Evolutionary conservation across 2,329 filamentous ascomycete genomes (phyloP).

Genomic region (Colletotrichum spaethianum): DNA sequence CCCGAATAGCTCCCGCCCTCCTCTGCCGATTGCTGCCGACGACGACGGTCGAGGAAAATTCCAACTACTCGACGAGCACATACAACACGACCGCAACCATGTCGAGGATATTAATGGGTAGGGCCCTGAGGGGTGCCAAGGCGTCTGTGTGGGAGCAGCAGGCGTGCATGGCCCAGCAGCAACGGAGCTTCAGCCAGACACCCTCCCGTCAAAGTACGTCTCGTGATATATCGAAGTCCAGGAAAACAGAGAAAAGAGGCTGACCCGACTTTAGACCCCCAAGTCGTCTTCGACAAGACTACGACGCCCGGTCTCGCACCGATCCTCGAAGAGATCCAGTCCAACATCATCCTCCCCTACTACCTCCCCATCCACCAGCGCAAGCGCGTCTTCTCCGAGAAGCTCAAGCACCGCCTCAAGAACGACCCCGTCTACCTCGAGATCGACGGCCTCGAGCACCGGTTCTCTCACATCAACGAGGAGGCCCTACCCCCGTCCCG

Average conservation of each 20-base stretch:
- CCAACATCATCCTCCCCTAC: constrained; percentile 73
- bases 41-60: constrained; percentile 5
- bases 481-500: constrained; percentile 60
- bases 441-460: constrained; percentile 69
- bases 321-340: constrained; percentile 67
- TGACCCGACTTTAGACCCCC: constrained; percentile 22
- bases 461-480: constrained; percentile 63
- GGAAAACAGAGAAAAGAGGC: too few relatives aligned
- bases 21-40: constrained; percentile 22
- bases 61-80: constrained; percentile 5
- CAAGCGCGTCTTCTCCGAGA: constrained; percentile 64
- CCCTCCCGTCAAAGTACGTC: constrained; percentile 34
- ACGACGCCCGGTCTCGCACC: constrained; percentile 68
- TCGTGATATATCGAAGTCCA: not conserved
- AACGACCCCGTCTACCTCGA: constrained; percentile 71
- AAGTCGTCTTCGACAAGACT: constrained; percentile 65
- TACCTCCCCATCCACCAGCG: constrained; percentile 69
- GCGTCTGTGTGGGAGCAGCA: constrained; percentile 36
- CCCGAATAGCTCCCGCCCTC: constrained; percentile 7
- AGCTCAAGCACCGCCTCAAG: constrained; percentile 63
- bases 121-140: constrained; percentile 39
- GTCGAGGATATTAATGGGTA: constrained; percentile 39
- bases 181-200: constrained; percentile 41
- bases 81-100: constrained; percentile 10
- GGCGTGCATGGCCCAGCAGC: constrained; percentile 36